Base-by-base conservation (phyloP, 345 rosid species). In the Eucalyptus curtisii region DNA sequence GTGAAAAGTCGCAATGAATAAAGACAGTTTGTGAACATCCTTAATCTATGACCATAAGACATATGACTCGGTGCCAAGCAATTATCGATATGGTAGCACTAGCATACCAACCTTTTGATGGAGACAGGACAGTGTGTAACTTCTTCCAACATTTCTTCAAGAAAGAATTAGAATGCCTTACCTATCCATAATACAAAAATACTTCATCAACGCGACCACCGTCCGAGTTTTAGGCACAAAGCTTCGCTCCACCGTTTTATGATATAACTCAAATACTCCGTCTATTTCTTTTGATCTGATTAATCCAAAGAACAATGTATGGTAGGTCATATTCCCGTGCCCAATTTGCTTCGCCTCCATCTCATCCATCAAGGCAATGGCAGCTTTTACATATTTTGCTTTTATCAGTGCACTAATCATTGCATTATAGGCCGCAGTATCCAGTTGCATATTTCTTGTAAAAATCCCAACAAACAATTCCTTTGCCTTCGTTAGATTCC, bases 121-220 rank as follows among this genome's bases (percentile, higher is more conserved):
- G 42, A 71, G 81, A 71, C 25, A 5, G 44, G 2, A 33, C 44
- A 71, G 81, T 7, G 10, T 10, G 44, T 71, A 71, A 71, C 81
- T 17, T 71, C 81, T 33, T 33, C 33, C 81, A 1, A 71, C 44
- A 71, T 33, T 71, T 71, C 44, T 33, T 33, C 81, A 33, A 19
- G 44, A 71, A 71, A 71, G 25, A 71, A 33, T 16, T 4, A 31
- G 80, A 68, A 68, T 68, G 44, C 80, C 42, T 10, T 4, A 31
- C 79, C 79, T 10, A 16, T 68, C 76, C 76, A 68, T 31, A 68
- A 89, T 89, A 82, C 97, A 96, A 88, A 96, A 96, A 44, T 90
- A 89, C 90, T 97, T 97, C 97, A 95, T 95, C 92, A 97, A 57
- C 98, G 96, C 95, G 89, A 97, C 98, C 85, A 93, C 94, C 4